Base-by-base conservation (phyloP, 1,139 yeast species). In the Taphrina populina region DNA sequence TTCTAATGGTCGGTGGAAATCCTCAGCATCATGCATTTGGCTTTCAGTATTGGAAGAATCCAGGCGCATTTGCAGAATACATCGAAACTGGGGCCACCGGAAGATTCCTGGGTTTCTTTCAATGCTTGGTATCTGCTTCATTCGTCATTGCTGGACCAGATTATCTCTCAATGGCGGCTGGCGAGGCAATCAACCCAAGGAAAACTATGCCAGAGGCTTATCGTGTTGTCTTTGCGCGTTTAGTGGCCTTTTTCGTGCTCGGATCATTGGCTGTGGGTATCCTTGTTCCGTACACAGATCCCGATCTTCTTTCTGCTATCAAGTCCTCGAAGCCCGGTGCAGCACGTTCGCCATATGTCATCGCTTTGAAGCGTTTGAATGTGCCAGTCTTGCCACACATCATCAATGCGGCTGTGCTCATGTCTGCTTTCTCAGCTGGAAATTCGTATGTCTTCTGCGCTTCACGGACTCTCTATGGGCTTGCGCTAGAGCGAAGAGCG, bases 161-260 rank as follows among this genome's bases (percentile, higher is more conserved):
- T 70, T 78, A 86, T 63, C 85, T 86, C 27, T 96, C 95, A 64
- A 79, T 90, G 59, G 81, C 95, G 4, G 92, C 95, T 15, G 95
- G 95, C 67, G 96, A 90, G 71, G 79, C 92, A 52, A 76, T 79
- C 49, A 85, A 86, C 70, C 96, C 96, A 58, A 76, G 85, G 68
- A 80, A 78, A 63, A 77, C 94, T 13, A 86, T 90, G 55, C 96
- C 96, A 58, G 77, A 78, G 59, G 96, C 96, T 29, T 85, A 87
- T 65, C 80, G 83, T 64, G 85, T 86, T 66, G 95, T 88, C 27
- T 80, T 88, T 63, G 78, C 81, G 73, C 80, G 96, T 70, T 86
- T 90, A 63, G 70, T 86, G 62, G 72, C 88, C 57, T 84, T 90
- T 69, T 90, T 86, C 76, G 82, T 88, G 65, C 54, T 49, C 17